These are phyloP conservation scores for Zygoascus tannicola DNA, from an alignment of 805 yeast species.

Conservation along the genomic window DNA sequence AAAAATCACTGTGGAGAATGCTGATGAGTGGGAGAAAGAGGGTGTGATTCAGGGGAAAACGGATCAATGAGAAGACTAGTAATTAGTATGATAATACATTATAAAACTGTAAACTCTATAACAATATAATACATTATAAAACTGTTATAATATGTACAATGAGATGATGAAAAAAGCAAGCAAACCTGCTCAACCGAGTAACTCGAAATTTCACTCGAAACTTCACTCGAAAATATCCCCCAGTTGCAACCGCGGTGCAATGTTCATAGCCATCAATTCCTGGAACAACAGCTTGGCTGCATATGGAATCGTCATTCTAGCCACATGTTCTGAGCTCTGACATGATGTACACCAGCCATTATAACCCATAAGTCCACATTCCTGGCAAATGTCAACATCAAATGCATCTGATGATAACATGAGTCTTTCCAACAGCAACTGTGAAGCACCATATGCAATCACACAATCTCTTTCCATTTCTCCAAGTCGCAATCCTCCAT, in stretches of 20 bases:
- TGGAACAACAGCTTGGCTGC: conserved; percentile 98
- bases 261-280: conserved; percentile 95
- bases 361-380: conserved; percentile 95
- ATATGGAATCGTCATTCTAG: conserved; percentile 94
- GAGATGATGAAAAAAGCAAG: no score
- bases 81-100: no score
- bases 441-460: conserved; percentile 98
- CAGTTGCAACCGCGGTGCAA: conserved; percentile 87
- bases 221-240: conserved; percentile 70
- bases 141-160: no score
- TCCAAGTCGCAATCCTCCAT: conserved; percentile 97
- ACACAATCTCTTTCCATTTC: conserved; percentile 99
- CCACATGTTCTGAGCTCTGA: conserved; percentile 74
- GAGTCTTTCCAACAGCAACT: conserved; percentile 80
- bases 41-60: no score
- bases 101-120: no score
- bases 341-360: conserved; percentile 98
- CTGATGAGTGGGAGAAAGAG: no score
- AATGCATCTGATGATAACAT: conserved; percentile 97
- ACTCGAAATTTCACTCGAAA: no score
- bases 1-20: no score
- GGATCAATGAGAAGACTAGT: no score
- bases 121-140: no score
- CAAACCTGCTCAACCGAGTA: no score
- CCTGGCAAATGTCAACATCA: conserved; percentile 89